phyloP scores from a whole-genome alignment of 306 rosid species.

The Myrica gale region DNA sequence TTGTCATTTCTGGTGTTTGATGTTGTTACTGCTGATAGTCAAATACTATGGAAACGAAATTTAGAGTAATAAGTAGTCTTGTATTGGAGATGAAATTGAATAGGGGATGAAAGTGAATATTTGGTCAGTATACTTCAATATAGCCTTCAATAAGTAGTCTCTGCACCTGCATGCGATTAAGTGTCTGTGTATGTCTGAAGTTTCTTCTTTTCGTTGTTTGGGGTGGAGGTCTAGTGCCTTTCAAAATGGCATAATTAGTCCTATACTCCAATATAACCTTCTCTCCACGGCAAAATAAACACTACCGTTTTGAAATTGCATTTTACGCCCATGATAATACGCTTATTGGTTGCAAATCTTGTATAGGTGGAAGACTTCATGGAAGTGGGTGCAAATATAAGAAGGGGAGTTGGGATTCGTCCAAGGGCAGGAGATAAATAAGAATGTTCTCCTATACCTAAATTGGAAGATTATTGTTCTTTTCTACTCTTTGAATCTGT shows the following conservation, averaged over 20 bases:
- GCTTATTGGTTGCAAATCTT: not conserved
- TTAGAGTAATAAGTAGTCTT: not conserved
- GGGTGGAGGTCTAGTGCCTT: not conserved
- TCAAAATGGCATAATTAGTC: not conserved
- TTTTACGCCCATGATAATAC: not conserved
- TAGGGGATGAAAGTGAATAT: not conserved
- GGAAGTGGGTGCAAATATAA: slow-evolving; percentile 64
- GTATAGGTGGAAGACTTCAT: slow-evolving; percentile 67
- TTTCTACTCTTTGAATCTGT: not conserved
- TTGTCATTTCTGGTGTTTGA: not conserved
- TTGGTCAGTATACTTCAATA: not conserved
- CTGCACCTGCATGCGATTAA: too few relatives aligned
- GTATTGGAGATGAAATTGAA: not conserved
- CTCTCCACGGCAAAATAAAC: not conserved
- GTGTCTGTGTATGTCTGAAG: not conserved
- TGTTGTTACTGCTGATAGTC: not conserved
- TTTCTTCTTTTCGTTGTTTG: not conserved
- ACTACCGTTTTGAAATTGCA: not conserved
- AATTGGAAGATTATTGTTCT: not conserved
- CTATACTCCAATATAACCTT: not conserved
- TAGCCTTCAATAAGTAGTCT: too few relatives aligned
- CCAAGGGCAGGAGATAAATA: slow-evolving; percentile 44
- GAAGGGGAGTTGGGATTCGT: slow-evolving; percentile 59
- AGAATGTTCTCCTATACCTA: not conserved
- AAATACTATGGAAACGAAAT: not conserved